phyloP scores from a whole-genome alignment of 2,329 filamentous ascomycete species.

The Cercospora janseana region DNA sequence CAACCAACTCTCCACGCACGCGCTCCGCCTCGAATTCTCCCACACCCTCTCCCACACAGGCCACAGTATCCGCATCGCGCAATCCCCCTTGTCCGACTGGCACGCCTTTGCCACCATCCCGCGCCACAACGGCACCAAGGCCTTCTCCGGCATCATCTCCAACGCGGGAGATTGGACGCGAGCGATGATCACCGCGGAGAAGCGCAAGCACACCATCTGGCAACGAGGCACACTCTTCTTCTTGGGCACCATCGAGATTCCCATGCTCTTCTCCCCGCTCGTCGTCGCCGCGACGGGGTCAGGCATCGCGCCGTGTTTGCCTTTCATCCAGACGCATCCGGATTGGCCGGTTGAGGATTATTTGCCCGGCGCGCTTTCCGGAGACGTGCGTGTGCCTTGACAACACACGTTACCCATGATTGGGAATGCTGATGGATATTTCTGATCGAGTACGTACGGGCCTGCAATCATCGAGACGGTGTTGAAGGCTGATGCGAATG shows the following conservation, averaged over 20 bases:
- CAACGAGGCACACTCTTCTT: slow-evolving; percentile 65
- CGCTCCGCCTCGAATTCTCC: slow-evolving; percentile 67
- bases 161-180: slow-evolving; percentile 74
- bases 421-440: too few species aligned
- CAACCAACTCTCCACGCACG: slow-evolving; percentile 69
- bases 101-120: slow-evolving; percentile 75
- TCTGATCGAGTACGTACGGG: too few species aligned
- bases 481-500: slow-evolving; percentile 58
- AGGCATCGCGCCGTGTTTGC: slow-evolving; percentile 68
- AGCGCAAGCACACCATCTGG: slow-evolving; percentile 63
- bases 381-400: too few species aligned
- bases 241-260: slow-evolving; percentile 65
- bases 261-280: slow-evolving; percentile 63
- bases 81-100: slow-evolving; percentile 56
- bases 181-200: slow-evolving; percentile 53
- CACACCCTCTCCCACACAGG: slow-evolving; percentile 57
- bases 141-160: slow-evolving; percentile 68
- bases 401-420: too few species aligned
- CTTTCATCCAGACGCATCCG: slow-evolving; percentile 54
- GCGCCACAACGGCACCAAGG: slow-evolving; percentile 50
- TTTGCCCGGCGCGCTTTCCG: slow-evolving; percentile 67
- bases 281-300: slow-evolving; percentile 70
- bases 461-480: slow-evolving; percentile 56
- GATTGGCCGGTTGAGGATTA: slow-evolving; percentile 55
- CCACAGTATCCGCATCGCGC: slow-evolving; percentile 27